These are phyloP conservation scores for Cystobasidiopsis lactophilus DNA, from an alignment of 768 basidiomycete species.

Conservation along the genomic window DNA sequence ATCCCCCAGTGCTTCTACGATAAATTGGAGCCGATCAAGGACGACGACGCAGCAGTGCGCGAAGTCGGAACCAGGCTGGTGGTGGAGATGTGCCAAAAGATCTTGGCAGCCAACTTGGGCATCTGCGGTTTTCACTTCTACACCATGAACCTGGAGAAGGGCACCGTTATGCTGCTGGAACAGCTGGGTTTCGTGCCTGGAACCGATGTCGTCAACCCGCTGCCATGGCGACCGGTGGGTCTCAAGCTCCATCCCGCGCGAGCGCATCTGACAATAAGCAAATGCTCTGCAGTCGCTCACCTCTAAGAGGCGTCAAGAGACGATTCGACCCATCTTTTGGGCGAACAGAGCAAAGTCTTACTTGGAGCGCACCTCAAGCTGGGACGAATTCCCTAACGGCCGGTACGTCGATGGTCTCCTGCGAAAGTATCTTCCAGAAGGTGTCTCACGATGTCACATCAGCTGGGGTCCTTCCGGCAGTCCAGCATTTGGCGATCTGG, in stretches of 20 bases:
- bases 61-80: constrained; percentile 85
- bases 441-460: too few species aligned
- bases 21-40: constrained; percentile 52
- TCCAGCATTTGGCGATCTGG: constrained; percentile 90
- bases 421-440: too few species aligned
- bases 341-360: constrained; percentile 90
- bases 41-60: constrained; percentile 87
- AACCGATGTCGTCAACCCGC: constrained; percentile 73
- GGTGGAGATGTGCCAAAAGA: constrained; percentile 74
- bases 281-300: constrained; percentile 50
- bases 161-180: constrained; percentile 80
- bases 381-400: constrained; percentile 93
- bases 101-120: constrained; percentile 54
- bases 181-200: constrained; percentile 72
- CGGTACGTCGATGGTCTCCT: too few species aligned
- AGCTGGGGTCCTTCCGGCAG: constrained; percentile 87
- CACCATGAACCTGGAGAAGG: constrained; percentile 88
- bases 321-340: constrained; percentile 96
- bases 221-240: constrained; percentile 85
- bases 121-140: constrained; percentile 84
- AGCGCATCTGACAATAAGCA: too few species aligned
- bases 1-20: constrained; percentile 48
- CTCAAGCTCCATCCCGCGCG: too few species aligned
- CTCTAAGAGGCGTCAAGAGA: constrained; percentile 69
- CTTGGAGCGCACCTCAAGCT: constrained; percentile 84